Conservation (phyloP, 768 basidiomycete genomes). For the Nevesoporus exiguus region DNA sequence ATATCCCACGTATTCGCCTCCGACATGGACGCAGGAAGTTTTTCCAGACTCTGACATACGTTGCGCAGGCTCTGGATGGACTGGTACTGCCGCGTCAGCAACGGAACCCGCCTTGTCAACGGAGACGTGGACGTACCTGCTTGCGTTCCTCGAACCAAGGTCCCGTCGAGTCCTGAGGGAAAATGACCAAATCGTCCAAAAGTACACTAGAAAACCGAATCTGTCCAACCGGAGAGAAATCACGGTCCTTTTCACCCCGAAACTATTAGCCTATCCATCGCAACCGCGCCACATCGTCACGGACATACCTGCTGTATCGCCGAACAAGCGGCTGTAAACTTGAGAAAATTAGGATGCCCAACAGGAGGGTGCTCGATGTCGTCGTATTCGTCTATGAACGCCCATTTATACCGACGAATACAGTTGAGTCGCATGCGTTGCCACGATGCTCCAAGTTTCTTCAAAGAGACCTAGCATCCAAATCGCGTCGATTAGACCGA, state of each 20-base stretch:
- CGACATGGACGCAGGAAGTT: conserved; percentile 36
- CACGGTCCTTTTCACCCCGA: conserved; percentile 31
- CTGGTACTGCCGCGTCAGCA: too few relatives aligned
- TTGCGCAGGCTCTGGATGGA: conserved; percentile 37
- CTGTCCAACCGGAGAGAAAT: conserved; percentile 39
- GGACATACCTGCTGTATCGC: conserved; percentile 38
- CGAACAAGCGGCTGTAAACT: conserved; percentile 43
- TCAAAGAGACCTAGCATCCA: conserved; percentile 50
- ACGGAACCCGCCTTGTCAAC: too few relatives aligned
- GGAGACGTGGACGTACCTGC: conserved; percentile 32
- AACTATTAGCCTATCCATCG: neutral
- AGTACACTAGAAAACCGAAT: conserved; percentile 45
- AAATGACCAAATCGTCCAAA: conserved; percentile 29
- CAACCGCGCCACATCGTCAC: neutral
- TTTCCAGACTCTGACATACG: conserved; percentile 36
- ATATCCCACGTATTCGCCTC: conserved; percentile 39
- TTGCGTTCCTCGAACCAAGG: conserved; percentile 47
- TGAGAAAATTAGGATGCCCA: conserved; percentile 53
- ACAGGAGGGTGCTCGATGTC: conserved; percentile 42
- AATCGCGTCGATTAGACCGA: neutral
- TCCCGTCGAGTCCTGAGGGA: conserved; percentile 41
- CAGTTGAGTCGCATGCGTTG: conserved; percentile 55
- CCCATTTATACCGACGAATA: conserved; percentile 75
- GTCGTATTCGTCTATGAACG: conserved; percentile 58
- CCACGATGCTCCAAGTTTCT: conserved; percentile 45